Evolutionary conservation across 768 basidiomycete species (phyloP), one percentile per base, ranked within the genome.

Genomic region (Naganishia vishniacii): DNA sequence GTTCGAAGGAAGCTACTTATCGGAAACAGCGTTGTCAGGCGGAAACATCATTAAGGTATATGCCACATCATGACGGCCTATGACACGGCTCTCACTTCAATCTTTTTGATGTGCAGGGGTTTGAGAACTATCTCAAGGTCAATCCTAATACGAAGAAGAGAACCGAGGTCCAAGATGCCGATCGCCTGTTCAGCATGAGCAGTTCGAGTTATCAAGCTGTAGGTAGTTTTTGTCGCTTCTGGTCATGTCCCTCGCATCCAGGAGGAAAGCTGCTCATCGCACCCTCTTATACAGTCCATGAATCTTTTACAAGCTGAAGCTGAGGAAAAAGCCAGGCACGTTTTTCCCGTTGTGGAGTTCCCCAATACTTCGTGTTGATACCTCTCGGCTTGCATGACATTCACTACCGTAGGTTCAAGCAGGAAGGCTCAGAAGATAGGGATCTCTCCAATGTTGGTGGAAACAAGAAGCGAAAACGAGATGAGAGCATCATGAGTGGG

Each of bases 1-100:
- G 3, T 79, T 78, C 59, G 79, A 80, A 58, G 78, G 77, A 1
- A 78, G 76, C 29, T 80, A 80, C 61, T 71, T 80, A 16, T 75
- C 76, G 44, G 78, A 79, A 65, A 70, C 75, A 47, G 65, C 71
- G 40, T 65, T 71, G 0, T 67, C 76, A 9, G 74, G 77, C 3
- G 79, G 79, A 8, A 80, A 80, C 69, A 79, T 80, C 64, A 79
- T 80, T 69, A 78, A 78, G 69, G 77, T 77, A 46, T 47, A 69
- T 34, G 11, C 59, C 11, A n/a, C 23, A 2, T 31, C 37, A 18
- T 3, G 23, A 8, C 32, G 11, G 45, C 15, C 5, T 28, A 51
- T 51, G 31, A 5, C 31, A 7, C 12, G 1, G 8, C 13, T 31
- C 20, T 59, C 15, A 46, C n/a, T 12, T 20, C 28, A 23, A 23